Evolutionary conservation across 169 alveolate species (phyloP), one percentile per base, ranked within the genome.

Genomic region (Plasmodium vinckei): DNA sequence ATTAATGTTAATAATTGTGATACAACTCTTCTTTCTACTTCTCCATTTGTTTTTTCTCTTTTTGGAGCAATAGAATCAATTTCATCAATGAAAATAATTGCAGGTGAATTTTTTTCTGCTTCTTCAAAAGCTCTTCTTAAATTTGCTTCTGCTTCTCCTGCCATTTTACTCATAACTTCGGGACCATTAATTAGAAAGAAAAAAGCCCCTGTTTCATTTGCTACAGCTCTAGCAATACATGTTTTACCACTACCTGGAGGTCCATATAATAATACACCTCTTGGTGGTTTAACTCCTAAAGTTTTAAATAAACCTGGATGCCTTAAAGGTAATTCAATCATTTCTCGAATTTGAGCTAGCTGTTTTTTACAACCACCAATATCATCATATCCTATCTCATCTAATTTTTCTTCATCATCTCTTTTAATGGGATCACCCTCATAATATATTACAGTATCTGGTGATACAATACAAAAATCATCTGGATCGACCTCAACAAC

Each of bases 241-340:
- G 99, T 98, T 93, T 99, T 99, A 51, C 99, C 99, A 71, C 99
- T 97, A 27, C 99, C 99, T 51, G 99, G 99, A 9, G 99, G 99
- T 19, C 99, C 99, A 95, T 97, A 99, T 53, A 99, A 95, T 56
- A 99, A 96, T 23, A 99, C 99, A 7, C 99, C 99, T 87, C 99
- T 96, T 0, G 99, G 99, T 2, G 99, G 99, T 92, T 98, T 99
- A 60, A 99, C 99, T 33, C 99, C 99, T 42, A 99, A 96, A 5
- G 99, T 98, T 94, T 98, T 98, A 96, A 98, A 98, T 42, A 99
- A 93, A 23, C 98, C 97, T n/a, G 99, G 99, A 77, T 99, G 99
- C 71, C 99, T 96, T 53, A 99, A 94, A 25, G 99, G 99, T 65
- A 99, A 94, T 92, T 99, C 99, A 72, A 99, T 99, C 99, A 98